Evolutionary conservation across 2,329 filamentous ascomycete genomes (phyloP).

Genomic region (Drechslerella coelobrocha): DNA sequence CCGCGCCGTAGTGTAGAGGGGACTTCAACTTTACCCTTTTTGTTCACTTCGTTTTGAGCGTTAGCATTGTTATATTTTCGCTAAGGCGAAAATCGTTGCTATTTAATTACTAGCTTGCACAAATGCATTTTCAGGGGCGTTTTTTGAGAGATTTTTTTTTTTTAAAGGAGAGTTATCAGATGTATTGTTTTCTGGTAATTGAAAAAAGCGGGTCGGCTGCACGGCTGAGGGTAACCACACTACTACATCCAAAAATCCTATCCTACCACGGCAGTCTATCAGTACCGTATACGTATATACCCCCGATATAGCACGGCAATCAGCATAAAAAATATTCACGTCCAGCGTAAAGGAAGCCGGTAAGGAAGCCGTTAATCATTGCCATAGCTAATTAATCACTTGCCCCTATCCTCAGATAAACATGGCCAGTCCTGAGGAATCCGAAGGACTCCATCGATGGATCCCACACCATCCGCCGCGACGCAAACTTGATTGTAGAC

Average conservation of each 20-base stretch:
- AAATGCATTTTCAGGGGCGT: not conserved
- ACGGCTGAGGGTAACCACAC: too few relatives aligned
- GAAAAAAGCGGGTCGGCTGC: too few relatives aligned
- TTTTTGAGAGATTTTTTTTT: not conserved
- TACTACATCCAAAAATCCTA: too few relatives aligned
- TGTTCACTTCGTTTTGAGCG: not conserved
- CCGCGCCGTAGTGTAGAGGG: conserved; percentile 2
- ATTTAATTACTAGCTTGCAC: not conserved
- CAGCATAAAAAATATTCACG: too few relatives aligned
- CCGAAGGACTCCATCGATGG: not conserved
- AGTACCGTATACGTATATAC: too few relatives aligned
- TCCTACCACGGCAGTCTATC: too few relatives aligned
- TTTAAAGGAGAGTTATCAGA: not conserved
- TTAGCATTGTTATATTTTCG: not conserved
- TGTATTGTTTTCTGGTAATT: not conserved
- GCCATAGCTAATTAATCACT: too few relatives aligned
- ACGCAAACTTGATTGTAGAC: not conserved
- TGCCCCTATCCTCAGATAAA: not conserved
- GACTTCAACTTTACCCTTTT: too few relatives aligned
- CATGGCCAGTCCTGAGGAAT: not conserved
- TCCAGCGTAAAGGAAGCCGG: too few relatives aligned
- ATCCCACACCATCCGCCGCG: not conserved
- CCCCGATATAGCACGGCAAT: too few relatives aligned
- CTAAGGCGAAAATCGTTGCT: not conserved
- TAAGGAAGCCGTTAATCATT: too few relatives aligned